Evolutionary conservation across 1,284 basidiomycete genomes (phyloP), one percentile per base, ranked within the genome.

Genomic region (Cystobasidium slooffiae): DNA sequence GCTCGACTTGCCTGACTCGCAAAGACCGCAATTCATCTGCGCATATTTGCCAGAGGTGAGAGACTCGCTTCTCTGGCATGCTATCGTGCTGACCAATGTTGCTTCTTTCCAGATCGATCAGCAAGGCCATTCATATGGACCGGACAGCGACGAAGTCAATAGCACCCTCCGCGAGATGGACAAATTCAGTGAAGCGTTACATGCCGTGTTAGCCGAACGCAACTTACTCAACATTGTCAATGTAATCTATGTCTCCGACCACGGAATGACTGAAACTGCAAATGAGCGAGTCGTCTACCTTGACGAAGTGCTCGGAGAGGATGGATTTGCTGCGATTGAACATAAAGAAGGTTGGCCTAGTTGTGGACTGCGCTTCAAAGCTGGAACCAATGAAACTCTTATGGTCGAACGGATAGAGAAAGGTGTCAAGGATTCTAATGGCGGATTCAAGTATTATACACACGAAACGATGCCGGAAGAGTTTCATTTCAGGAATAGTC

Each of bases 241-340:
- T 81, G 85, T 97, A 39, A 86, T 96, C 37, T 93, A 95, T 78
- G 92, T 97, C 65, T 91, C 90, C 74, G 94, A 97, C 82, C 94
- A 97, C 80, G 94, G 63, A 51, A 56, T 68, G 51, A 90, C 89
- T 0, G 89, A 90, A 78, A 95, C 93, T 8, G 89, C 88, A 76
- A 86, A 91, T 77, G 88, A 89, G 0, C 87, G 90, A 62, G 85
- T 89, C 67, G 84, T 96, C 47, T 93, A 90, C 81, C 85, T 97
- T 65, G 93, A 97, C 81, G 89, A 91, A 75, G 87, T 94, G 72
- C 84, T 95, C n/a, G 91, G 90, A 0, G 77, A 83, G 39, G 88
- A 90, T 0, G 89, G 88, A 1, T 85, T 88, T 75, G 81, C 81
- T 22, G 84, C 83, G 59, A 89, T 92, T 75, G 87, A 88, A 74